Conservation (phyloP, 306 rosid genomes). For the Acacia crassicarpa region DNA sequence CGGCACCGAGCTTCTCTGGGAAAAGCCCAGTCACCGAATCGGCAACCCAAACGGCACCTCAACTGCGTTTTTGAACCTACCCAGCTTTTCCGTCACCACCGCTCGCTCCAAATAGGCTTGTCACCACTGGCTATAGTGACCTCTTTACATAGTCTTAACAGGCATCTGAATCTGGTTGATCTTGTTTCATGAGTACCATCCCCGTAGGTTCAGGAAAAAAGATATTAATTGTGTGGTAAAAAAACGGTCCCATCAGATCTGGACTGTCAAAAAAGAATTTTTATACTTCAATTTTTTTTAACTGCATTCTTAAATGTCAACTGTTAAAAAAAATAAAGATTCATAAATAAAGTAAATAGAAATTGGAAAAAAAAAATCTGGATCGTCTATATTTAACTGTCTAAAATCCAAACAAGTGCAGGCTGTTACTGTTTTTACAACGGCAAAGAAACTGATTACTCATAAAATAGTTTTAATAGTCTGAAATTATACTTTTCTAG, state of each 20-base stretch:
- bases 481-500: slow-evolving; percentile 9
- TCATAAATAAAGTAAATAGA: too few species aligned
- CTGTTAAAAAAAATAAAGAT: not conserved
- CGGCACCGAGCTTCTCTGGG: too few species aligned
- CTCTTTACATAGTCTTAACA: not conserved
- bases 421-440: not conserved
- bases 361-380: too few species aligned
- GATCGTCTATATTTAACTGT: not conserved
- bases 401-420: not conserved
- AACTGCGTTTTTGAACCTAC: too few species aligned
- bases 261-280: not conserved
- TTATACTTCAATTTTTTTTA: not conserved
- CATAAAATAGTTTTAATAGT: not conserved
- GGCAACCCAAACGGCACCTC: too few species aligned
- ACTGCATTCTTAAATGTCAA: not conserved
- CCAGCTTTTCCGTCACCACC: too few species aligned
- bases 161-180: slow-evolving; percentile 12
- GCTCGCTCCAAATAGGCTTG: too few species aligned
- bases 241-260: not conserved
- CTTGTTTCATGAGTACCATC: slow-evolving; percentile 8
- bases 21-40: too few species aligned
- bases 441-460: not conserved
- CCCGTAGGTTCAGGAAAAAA: not conserved
- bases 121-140: not conserved
- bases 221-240: not conserved